phyloP scores from a whole-genome alignment of 179 eudicot genomes.

The Spergularia azorica region DNA sequence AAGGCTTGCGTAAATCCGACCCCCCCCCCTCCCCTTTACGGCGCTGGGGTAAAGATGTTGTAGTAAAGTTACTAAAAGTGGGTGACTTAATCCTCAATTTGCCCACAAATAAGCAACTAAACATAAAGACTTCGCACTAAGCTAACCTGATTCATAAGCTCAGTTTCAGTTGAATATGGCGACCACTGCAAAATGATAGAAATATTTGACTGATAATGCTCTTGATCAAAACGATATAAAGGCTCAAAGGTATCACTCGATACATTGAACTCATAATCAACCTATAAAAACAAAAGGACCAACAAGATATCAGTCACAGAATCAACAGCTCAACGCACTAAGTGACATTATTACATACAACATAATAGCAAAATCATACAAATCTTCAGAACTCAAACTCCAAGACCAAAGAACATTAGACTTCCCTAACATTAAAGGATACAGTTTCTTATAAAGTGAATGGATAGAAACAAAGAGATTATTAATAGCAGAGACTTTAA shows the following conservation, averaged over 20 bases:
- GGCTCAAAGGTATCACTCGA: slow-evolving; percentile 47
- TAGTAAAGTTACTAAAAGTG: background rate
- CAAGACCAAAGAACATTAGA: background rate
- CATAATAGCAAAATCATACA: background rate
- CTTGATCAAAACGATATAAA: slow-evolving; percentile 37
- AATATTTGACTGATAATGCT: slow-evolving; percentile 53
- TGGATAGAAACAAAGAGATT: background rate
- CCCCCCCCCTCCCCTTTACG: too few species aligned
- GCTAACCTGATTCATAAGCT: slow-evolving; percentile 74
- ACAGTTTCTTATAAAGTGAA: background rate
- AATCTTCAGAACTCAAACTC: background rate
- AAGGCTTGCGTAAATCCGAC: too few species aligned
- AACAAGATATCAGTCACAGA: slow-evolving; percentile 10
- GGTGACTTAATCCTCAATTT: background rate
- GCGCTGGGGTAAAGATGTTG: too few species aligned
- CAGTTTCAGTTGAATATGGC: slow-evolving; percentile 66
- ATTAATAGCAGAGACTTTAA: background rate
- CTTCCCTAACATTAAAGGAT: background rate
- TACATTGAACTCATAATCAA: slow-evolving; percentile 62
- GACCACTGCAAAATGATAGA: slow-evolving; percentile 83
- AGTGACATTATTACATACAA: background rate
- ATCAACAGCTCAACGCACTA: background rate
- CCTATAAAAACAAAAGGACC: slow-evolving; percentile 43
- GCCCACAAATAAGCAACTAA: slow-evolving; percentile 6
- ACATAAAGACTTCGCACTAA: slow-evolving; percentile 8